A percentile compares a stretch with the other conserved stretches of the same genome.
These are phyloP conservation scores for Lachnellula hyalina DNA, from an alignment of 2,329 filamentous ascomycete genomes.

Conservation along the genomic window DNA sequence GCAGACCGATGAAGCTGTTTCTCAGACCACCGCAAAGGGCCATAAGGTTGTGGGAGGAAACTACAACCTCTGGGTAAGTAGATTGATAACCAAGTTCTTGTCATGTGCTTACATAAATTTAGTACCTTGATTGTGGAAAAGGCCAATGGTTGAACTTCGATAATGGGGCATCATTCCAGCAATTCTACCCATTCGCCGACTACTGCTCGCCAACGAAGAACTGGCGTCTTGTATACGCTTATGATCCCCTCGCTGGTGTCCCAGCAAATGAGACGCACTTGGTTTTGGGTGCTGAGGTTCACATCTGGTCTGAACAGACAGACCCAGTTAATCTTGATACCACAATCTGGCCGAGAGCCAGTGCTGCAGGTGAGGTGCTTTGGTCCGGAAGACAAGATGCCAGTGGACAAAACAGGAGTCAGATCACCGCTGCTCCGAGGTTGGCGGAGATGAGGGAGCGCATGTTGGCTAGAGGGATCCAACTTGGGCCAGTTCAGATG, in stretches of 20 bases:
- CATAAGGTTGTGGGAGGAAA: conserved; percentile 70
- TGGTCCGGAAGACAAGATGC: conserved; percentile 70
- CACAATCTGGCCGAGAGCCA: conserved; percentile 72
- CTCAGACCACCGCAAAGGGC: conserved; percentile 54
- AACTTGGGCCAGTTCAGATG: conserved; percentile 65
- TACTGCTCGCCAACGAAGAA: conserved; percentile 77
- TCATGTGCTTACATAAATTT: conserved; percentile 13
- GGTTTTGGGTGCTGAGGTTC: conserved; percentile 75
- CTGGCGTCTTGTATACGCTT: conserved; percentile 76
- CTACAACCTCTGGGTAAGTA: conserved; percentile 68
- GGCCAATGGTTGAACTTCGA: conserved; percentile 73
- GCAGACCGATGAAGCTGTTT: conserved; percentile 58
- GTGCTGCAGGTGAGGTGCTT: conserved; percentile 70
- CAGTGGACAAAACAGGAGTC: conserved; percentile 62
- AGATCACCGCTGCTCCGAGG: conserved; percentile 63
- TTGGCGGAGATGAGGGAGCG: conserved; percentile 73
- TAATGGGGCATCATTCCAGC: conserved; percentile 46
- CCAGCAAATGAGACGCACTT: conserved; percentile 56
- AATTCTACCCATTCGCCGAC: conserved; percentile 67
- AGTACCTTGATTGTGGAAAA: conserved; percentile 80
- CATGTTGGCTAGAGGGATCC: conserved; percentile 62
- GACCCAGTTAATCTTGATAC: conserved; percentile 71
- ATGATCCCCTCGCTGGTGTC: conserved; percentile 66
- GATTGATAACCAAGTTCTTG: not conserved
- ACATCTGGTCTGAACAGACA: conserved; percentile 77